Evolutionary conservation across 495 filamentous ascomycete species (phyloP), one percentile per base, ranked within the genome.

Genomic region (Penicillium egyptiacum): DNA sequence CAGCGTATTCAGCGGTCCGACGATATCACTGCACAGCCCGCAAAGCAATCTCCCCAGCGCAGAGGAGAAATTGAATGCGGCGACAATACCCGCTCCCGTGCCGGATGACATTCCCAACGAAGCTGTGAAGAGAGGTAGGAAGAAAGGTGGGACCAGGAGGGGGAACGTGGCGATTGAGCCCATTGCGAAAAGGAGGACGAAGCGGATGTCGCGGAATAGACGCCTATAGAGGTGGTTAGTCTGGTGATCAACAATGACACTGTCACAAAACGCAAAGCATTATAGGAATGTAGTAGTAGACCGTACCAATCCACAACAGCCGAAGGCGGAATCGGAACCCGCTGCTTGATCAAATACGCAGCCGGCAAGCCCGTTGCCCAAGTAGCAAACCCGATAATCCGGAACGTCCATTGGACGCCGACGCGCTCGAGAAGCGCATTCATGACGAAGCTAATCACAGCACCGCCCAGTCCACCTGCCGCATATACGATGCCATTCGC

Each of bases 141-240:
- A 85, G 67, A 83, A 85, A 0, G 83, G 79, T 1, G 83, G 83
- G 2, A 86, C 82, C 49, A 84, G 78, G 9, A 86, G 74, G 0
- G 83, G 79, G 61, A 86, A 86, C 19, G 81, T 84, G 3, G 74
- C 83, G n/a, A 86, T 79, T 3, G 78, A 80, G 3, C 81, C 80
- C 3, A 75, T 75, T 5, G 80, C 47, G 57, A 85, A 85, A 28
- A 86, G 67, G 0, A 78, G 68, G 5, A 67, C 44, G 62, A 86
- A 86, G 23, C 72, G 75, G 8, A 73, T 40, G 54, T 80, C 74
- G 16, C 71, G 73, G 58, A 85, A 81, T 16, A 84, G 67, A 25
- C 68, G 61, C 78, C 76, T 78, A 9, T 37, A 19, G 17, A 37
- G 51, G 5, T n/a, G 19, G n/a, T 56, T 19, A 12, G 26, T 3